These are phyloP conservation scores for Triticum urartu DNA, from an alignment of 176 grass and related monocot species.

Conservation along the genomic window DNA sequence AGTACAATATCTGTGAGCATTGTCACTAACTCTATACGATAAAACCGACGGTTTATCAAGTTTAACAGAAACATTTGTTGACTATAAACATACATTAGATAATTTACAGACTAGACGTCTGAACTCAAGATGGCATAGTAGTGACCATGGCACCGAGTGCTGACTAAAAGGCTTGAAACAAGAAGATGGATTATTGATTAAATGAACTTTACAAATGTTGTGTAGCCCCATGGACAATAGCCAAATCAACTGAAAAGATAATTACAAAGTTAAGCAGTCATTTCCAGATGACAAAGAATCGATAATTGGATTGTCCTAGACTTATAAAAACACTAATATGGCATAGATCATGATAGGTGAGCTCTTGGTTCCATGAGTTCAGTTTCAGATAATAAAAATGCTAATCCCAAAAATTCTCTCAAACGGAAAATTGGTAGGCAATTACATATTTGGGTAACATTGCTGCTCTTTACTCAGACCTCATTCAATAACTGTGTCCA, in stretches of 20 bases:
- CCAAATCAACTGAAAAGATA: not conserved
- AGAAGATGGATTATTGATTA: not conserved
- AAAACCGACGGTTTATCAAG: not conserved
- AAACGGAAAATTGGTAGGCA: not conserved
- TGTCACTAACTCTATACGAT: not conserved
- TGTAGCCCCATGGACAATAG: not conserved
- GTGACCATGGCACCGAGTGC: not conserved
- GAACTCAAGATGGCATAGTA: not conserved
- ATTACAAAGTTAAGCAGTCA: not conserved
- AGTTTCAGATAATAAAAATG: not conserved
- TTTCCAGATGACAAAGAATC: not conserved
- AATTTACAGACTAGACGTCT: not conserved
- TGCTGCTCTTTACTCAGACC: not conserved
- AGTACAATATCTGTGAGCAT: not conserved
- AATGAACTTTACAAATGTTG: not conserved
- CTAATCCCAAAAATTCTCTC: not conserved
- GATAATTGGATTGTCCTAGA: slow-evolving; percentile 2
- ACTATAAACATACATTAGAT: not conserved
- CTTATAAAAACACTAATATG: not conserved
- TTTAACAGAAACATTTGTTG: not conserved
- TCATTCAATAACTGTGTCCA: not conserved
- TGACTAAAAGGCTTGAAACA: not conserved
- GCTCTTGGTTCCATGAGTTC: not conserved
- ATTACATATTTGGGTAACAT: not conserved
- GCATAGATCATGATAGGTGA: not conserved